phyloP scores from a whole-genome alignment of 192 early-diverging fungal species.

The Coemansia sp. region DNA sequence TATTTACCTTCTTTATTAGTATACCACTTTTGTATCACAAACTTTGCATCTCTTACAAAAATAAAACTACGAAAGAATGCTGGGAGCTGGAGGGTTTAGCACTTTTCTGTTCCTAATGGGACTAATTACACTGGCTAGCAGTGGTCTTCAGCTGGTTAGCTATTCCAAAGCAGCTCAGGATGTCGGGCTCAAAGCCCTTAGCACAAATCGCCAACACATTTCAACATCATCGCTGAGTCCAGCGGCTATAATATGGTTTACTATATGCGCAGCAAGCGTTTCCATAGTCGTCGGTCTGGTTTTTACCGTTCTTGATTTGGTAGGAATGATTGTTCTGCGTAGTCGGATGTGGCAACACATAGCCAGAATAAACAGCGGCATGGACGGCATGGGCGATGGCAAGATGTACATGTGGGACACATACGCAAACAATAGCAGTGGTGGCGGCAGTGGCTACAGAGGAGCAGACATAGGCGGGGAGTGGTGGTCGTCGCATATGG shows the following conservation, averaged over 20 bases:
- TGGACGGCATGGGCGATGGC: constrained; percentile 6
- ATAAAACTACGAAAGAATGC: background rate
- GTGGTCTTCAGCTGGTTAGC: constrained; percentile 23
- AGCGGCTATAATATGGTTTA: constrained; percentile 3
- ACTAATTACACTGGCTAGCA: constrained; percentile 22
- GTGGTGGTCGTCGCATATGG: background rate
- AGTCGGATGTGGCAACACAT: constrained; percentile 43
- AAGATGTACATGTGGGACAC: constrained; percentile 5
- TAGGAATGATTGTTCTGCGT: constrained; percentile 39
- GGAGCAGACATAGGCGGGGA: background rate
- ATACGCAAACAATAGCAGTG: background rate
- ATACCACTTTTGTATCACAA: background rate
- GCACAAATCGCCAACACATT: background rate
- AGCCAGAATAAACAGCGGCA: constrained; percentile 6
- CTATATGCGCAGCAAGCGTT: constrained; percentile 13
- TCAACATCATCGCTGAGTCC: constrained; percentile 11
- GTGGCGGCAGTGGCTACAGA: background rate
- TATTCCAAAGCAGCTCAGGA: constrained; percentile 18
- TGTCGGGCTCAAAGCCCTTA: background rate
- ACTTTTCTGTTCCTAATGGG: constrained; percentile 41
- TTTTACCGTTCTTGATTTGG: constrained; percentile 41
- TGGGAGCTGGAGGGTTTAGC: constrained; percentile 35
- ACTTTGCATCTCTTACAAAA: background rate
- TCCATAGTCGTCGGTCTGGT: constrained; percentile 11
- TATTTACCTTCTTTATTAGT: too few relatives aligned